Evolutionary conservation across 2,329 filamentous ascomycete species (phyloP), one percentile per base, ranked within the genome.

Genomic region (Hypoxylon sp.): DNA sequence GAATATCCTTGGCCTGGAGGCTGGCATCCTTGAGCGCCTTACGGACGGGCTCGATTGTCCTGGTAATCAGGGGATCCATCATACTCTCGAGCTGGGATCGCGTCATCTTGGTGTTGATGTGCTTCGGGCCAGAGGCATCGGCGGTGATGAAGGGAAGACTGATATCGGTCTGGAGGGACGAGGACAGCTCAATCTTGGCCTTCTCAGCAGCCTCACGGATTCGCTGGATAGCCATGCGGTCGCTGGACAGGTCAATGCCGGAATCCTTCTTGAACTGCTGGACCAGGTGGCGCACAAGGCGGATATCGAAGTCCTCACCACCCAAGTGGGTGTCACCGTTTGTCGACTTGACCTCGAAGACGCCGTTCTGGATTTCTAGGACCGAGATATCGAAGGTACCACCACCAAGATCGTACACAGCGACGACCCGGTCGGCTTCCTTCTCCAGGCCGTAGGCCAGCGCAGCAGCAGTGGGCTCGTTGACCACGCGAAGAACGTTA

Each of bases 381-480:
- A 97, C 88, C 64, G 93, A 97, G 79, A 98, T 96, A 92, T 98
- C 94, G 80, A 98, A 98, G 70, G 93, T 98, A 87, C 93, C 93
- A 86, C 93, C 93, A 82, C 93, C 93, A 72, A 98, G 86, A 89
- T 98, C 93, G 83, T 96, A 98, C 76, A 98, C 93, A 70, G 93
- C 92, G 72, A 97, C 90, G 60, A 97, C 81, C 66, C 90, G 86
- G 81, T 97, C 92, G 64, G 87, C 85, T 77, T 95, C 90, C 86
- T 97, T 97, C 82, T 97, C 93, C 48, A 97, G 86, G 81, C 94
- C 94, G 74, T 98, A 98, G 63, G 94, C 94, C 69, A 98, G 87
- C 64, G 94, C 94, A 68, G 94, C 94, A 72, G 94, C 94, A 67
- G 94, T 98, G 60, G 94, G 94, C 85, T 98, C 94, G 84, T 97